Conservation (phyloP, 2,329 filamentous ascomycete species). For the Fusarium circinatum region DNA sequence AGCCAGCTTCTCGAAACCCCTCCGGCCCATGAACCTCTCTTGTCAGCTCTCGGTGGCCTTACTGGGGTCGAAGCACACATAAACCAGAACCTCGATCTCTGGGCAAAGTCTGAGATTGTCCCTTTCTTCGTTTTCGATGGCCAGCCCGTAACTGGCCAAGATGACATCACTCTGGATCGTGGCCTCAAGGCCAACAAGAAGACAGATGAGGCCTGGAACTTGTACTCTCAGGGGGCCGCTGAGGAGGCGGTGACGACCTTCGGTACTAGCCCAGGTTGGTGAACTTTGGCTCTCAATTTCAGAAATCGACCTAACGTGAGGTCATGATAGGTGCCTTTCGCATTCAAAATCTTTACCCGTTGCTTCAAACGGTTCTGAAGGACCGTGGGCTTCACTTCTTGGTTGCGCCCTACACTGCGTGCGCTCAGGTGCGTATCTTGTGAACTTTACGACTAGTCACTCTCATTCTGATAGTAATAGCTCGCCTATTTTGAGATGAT, state of each 20-base stretch:
- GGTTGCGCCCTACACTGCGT: conserved; percentile 87
- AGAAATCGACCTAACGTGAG: conserved; percentile 42
- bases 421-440: conserved; percentile 74
- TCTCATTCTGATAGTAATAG: conserved; percentile 53
- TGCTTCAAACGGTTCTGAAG: conserved; percentile 79
- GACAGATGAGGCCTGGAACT: conserved; percentile 83
- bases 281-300: background rate
- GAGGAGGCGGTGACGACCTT: conserved; percentile 87
- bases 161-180: conserved; percentile 73
- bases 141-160: conserved; percentile 79
- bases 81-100: conserved; percentile 77
- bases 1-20: conserved; percentile 77
- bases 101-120: conserved; percentile 75
- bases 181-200: conserved; percentile 73
- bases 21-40: conserved; percentile 83
- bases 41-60: conserved; percentile 88
- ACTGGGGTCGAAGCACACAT: conserved; percentile 83
- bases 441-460: background rate
- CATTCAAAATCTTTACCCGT: conserved; percentile 77
- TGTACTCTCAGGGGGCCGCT: conserved; percentile 85
- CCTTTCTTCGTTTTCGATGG: conserved; percentile 94
- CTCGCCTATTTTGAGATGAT: conserved; percentile 81
- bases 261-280: conserved; percentile 76
- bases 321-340: conserved; percentile 70
- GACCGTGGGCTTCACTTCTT: conserved; percentile 77